Base-by-base conservation (phyloP, 2,329 filamentous ascomycete genomes). In the Neopestalotiopsis rosae region DNA sequence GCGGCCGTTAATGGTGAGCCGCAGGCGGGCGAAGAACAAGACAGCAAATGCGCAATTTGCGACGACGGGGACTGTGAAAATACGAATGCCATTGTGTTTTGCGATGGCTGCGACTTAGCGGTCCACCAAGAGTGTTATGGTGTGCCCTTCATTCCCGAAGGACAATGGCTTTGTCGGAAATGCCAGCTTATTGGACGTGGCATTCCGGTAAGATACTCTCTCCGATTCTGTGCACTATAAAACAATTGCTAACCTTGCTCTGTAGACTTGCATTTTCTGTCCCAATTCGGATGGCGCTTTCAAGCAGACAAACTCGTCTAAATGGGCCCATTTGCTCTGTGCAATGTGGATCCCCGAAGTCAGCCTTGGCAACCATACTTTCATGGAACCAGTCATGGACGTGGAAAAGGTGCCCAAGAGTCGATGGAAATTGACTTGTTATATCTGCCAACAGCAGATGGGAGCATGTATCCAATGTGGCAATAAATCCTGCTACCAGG, bases 51-150 rank as follows among this genome's bases (percentile, higher is more conserved):
- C 78, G 95, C 94, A 28, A 97, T 99, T 69, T 99, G 96, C 79
- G 96, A 99, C 78, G 96, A 99, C 77, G 96, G 96, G n/a, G 96
- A 99, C 78, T 99, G 96, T 77, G 96, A 99, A 82, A 99, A 99
- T 80, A 97, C 96, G 28, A 99, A 99, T 77, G 96, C 96, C 1
- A 99, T 99, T 76, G 96, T 99, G 28, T 99, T 99, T 78, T 99
- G 96, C 79, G 96, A 99, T 78, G 96, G 96, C 3, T 99, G 96
- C 81, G 97, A 99, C 81, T 85, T 99, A 65, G 96, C 96, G 3
- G 96, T 99, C 10, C 96, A 99, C 80, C 96, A 99, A 80, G 96
- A 99, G 83, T 99, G 96, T 81, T 99, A 99, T 78, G 96, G 96
- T 68, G 96, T 99, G 61, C 96, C 96, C 1, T 99, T 98, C 80